Percentiles rank a stretch among this genome's conserved stretches.
Evolutionary conservation across 306 rosid genomes (phyloP).

Genomic region (Crotalaria pallida): DNA sequence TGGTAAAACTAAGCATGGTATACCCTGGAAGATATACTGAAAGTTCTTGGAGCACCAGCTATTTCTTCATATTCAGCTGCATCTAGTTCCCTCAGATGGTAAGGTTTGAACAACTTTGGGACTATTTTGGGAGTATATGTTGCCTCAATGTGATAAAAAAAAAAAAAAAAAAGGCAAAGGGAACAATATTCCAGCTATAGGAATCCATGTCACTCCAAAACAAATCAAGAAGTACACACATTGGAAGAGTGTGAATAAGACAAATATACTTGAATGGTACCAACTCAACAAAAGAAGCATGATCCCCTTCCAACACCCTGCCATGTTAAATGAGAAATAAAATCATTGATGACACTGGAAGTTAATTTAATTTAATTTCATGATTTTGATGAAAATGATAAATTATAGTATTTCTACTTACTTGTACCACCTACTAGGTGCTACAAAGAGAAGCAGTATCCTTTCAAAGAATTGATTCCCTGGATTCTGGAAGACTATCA

Average conservation of each 20-base stretch:
- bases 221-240: conserved; percentile 60
- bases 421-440: conserved; percentile 67
- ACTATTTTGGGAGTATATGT: conserved; percentile 66
- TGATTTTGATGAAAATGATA: neutral
- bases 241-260: conserved; percentile 64
- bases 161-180: conserved; percentile 75
- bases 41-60: conserved; percentile 38
- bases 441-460: conserved; percentile 51
- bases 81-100: conserved; percentile 60
- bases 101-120: conserved; percentile 53
- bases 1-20: neutral
- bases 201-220: conserved; percentile 66
- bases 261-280: conserved; percentile 54
- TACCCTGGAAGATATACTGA: conserved; percentile 43
- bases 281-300: conserved; percentile 74
- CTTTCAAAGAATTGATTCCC: conserved; percentile 93
- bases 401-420: conserved; percentile 32
- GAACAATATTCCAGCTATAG: conserved; percentile 79
- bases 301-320: conserved; percentile 58
- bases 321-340: conserved; percentile 4
- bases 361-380: neutral
- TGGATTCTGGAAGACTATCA: conserved; percentile 89
- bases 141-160: conserved; percentile 62
- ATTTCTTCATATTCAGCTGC: conserved; percentile 84
- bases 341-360: no score